These are phyloP conservation scores for Tillandsia leiboldiana DNA, from an alignment of 176 grass and related monocot genomes.

Conservation along the genomic window DNA sequence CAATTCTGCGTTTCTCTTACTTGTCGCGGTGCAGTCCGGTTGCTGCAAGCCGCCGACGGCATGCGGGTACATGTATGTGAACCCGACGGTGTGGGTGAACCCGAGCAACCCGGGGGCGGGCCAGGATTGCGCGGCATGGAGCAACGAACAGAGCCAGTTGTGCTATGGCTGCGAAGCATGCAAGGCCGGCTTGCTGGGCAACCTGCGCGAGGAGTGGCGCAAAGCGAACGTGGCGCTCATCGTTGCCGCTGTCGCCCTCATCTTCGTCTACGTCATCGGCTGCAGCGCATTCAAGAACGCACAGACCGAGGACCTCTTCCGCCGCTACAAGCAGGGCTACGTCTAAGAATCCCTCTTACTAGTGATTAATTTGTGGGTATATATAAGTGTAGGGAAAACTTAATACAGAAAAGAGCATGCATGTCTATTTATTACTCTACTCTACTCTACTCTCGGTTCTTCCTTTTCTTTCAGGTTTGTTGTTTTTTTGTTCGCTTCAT, in stretches of 20 bases:
- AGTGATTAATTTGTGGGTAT: background rate
- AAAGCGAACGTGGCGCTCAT: slow-evolving; percentile 61
- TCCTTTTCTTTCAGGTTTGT: background rate
- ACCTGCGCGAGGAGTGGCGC: slow-evolving; percentile 62
- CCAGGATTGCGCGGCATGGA: slow-evolving; percentile 60
- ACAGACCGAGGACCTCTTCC: slow-evolving; percentile 78
- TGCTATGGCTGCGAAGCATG: slow-evolving; percentile 71
- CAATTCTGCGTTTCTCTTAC: background rate
- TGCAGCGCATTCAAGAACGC: slow-evolving; percentile 95
- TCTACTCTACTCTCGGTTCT: background rate
- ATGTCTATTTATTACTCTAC: background rate
- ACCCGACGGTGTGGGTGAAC: slow-evolving; percentile 64
- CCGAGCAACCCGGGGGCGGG: slow-evolving; percentile 49
- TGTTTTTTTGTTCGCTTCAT: background rate
- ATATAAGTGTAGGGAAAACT: background rate
- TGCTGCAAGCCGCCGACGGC: slow-evolving; percentile 89
- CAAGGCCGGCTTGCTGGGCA: slow-evolving; percentile 70
- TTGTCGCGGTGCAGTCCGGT: slow-evolving; percentile 33
- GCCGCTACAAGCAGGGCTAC: slow-evolving; percentile 65
- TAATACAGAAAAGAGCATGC: background rate
- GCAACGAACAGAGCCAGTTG: slow-evolving; percentile 66
- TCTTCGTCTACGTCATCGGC: slow-evolving; percentile 77
- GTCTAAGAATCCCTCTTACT: background rate
- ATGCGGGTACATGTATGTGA: slow-evolving; percentile 64
- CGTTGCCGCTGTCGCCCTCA: slow-evolving; percentile 49